A percentile compares a stretch with the other conserved stretches of the same genome.
Conservation (phyloP, 2,329 filamentous ascomycete species). For the Raffaelea deltoideospora region DNA sequence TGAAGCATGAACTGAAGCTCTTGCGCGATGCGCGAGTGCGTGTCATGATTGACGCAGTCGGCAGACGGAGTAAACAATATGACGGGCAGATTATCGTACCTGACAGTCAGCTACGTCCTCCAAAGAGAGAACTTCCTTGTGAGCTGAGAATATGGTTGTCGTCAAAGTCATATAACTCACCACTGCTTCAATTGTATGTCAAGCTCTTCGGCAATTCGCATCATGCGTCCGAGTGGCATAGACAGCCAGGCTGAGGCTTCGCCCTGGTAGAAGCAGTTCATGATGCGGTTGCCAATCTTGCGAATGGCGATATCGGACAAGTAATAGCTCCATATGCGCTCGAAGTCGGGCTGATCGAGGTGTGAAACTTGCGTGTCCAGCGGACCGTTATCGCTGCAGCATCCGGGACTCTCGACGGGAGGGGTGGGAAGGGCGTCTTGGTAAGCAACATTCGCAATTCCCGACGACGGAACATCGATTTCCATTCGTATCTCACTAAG, state of each 20-base stretch:
- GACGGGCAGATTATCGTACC: neutral
- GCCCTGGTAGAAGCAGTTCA: slow-evolving; percentile 1
- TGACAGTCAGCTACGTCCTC: too few relatives aligned
- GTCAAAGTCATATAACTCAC: neutral
- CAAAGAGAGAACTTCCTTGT: too few relatives aligned
- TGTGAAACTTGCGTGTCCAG: too few relatives aligned
- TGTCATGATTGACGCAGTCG: neutral
- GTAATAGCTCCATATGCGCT: slow-evolving; percentile 2
- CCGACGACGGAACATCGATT: neutral
- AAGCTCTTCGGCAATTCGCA: slow-evolving; percentile 1
- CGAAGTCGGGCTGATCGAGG: neutral
- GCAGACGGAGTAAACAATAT: neutral
- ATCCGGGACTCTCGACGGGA: neutral
- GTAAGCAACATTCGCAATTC: neutral
- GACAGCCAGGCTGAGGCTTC: neutral
- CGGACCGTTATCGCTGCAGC: too few relatives aligned
- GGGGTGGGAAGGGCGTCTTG: slow-evolving; percentile 1
- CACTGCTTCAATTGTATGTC: slow-evolving; percentile 1
- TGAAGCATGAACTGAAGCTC: slow-evolving; percentile 1
- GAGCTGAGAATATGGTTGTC: too few relatives aligned
- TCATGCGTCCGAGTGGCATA: neutral
- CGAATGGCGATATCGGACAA: slow-evolving; percentile 1
- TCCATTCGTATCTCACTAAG: slow-evolving; percentile 2
- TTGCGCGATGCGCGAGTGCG: neutral
- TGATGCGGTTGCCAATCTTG: slow-evolving; percentile 2